Conservation (phyloP, 139 green algal genomes). For the Raphidocelis subcapitata region DNA sequence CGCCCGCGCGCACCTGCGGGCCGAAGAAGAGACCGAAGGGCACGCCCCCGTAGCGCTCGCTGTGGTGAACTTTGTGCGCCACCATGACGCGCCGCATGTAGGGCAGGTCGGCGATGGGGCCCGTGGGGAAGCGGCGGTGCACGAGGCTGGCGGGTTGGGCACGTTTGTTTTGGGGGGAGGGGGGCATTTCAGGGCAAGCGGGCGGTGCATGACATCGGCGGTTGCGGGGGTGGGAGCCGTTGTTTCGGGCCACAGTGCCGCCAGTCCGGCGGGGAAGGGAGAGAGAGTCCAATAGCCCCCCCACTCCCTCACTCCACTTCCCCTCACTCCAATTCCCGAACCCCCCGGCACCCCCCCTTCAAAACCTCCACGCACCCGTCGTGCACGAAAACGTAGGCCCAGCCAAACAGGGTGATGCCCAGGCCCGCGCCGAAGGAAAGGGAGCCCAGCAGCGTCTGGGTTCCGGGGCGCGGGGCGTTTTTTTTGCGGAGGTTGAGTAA, state of each 20-base stretch:
- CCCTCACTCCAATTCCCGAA: too few species aligned
- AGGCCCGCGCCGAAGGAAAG: constrained; percentile 91
- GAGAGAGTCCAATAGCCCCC: too few species aligned
- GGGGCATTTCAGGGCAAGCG: too few species aligned
- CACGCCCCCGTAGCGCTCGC: constrained; percentile 90
- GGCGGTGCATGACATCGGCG: too few species aligned
- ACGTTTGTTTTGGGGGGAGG: not conserved
- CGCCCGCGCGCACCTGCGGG: constrained; percentile 65
- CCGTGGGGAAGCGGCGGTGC: constrained; percentile 85
- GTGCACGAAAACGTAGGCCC: constrained; percentile 99
- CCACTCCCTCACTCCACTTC: too few species aligned
- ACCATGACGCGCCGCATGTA: constrained; percentile 84
- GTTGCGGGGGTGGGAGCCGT: too few species aligned
- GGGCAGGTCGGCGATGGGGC: constrained; percentile 88
- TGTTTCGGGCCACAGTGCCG: too few species aligned
- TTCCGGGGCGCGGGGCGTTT: too few species aligned
- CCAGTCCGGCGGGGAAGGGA: too few species aligned
- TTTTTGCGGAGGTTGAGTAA: too few species aligned
- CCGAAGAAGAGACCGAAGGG: constrained; percentile 96
- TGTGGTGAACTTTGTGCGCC: constrained; percentile 95
- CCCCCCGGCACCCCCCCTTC: too few species aligned
- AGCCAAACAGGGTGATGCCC: constrained; percentile 97
- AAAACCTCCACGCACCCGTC: constrained; percentile 58
- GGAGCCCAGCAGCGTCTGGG: too few species aligned
- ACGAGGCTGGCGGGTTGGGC: constrained; percentile 38